These are phyloP conservation scores for Mycosphaerelloides madeirae DNA, from an alignment of 2,329 filamentous ascomycete species.

Conservation along the genomic window DNA sequence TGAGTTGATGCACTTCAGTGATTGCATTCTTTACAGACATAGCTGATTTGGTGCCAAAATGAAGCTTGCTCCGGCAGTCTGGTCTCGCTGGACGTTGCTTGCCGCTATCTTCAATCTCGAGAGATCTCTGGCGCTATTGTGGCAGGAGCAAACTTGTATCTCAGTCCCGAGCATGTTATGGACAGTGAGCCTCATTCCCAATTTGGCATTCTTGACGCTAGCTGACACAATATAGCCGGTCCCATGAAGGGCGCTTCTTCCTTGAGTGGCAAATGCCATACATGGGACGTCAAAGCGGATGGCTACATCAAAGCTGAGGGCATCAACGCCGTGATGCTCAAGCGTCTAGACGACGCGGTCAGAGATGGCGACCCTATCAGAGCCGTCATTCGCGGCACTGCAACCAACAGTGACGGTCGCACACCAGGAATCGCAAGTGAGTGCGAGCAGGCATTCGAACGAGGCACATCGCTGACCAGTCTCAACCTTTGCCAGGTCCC, in stretches of 20 bases:
- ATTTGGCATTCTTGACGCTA: too few species aligned
- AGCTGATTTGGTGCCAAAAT: too few species aligned
- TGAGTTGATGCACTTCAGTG: too few species aligned
- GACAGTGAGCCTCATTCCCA: too few species aligned
- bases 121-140: constrained; percentile 18
- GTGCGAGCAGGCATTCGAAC: too few species aligned
- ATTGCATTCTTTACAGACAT: too few species aligned
- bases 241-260: too few species aligned
- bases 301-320: constrained; percentile 53
- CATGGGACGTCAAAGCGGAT: constrained; percentile 38
- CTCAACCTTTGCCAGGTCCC: too few species aligned
- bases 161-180: constrained; percentile 9
- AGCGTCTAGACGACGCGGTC: constrained; percentile 44
- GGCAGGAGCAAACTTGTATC: constrained; percentile 21
- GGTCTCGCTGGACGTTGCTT: constrained; percentile 29
- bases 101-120: constrained; percentile 23
- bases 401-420: constrained; percentile 6
- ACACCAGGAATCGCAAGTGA: constrained; percentile 40
- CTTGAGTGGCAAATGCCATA: constrained; percentile 20
- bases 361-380: constrained; percentile 12
- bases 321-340: constrained; percentile 48
- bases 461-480: too few species aligned
- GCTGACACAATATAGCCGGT: too few species aligned
- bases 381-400: constrained; percentile 9
- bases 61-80: constrained; percentile 19